Percentiles rank a stretch among this genome's conserved stretches.
phyloP scores from a whole-genome alignment of 768 basidiomycete genomes.

The Lactarius deliciosus region DNA sequence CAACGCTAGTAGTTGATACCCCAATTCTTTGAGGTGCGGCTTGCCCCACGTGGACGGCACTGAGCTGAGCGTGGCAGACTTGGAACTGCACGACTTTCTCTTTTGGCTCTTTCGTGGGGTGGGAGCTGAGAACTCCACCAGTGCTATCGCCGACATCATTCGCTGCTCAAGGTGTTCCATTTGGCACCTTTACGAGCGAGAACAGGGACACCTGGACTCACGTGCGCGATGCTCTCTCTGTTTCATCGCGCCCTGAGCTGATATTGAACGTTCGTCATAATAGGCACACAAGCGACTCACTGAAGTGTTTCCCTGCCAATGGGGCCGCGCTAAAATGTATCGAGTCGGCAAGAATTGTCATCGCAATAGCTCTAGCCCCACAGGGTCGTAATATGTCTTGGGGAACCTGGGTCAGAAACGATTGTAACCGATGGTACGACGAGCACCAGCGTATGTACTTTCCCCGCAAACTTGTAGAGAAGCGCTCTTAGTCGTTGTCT shows the following conservation, averaged over 20 bases:
- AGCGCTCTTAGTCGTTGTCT: constrained; percentile 68
- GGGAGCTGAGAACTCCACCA: background rate
- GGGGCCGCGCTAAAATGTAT: constrained; percentile 60
- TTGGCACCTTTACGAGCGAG: constrained; percentile 86
- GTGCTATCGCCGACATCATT: constrained; percentile 60
- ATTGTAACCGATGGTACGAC: constrained; percentile 90
- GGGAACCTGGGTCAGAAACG: constrained; percentile 92
- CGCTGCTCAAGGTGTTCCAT: constrained; percentile 39
- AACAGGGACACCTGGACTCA: constrained; percentile 86
- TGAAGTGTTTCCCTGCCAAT: constrained; percentile 62
- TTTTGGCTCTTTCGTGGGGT: background rate
- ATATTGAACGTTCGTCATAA: background rate
- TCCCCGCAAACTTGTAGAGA: background rate
- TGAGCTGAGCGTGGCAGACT: constrained; percentile 74
- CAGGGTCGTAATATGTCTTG: constrained; percentile 83
- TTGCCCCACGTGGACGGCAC: constrained; percentile 59
- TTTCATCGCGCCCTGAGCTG: constrained; percentile 20
- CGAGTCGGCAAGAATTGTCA: too few species aligned
- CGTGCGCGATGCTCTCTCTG: constrained; percentile 40
- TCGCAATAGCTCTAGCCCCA: too few species aligned
- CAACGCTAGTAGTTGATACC: too few species aligned
- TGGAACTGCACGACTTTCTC: constrained; percentile 57
- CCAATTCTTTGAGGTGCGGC: constrained; percentile 74
- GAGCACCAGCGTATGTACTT: constrained; percentile 82
- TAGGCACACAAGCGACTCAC: constrained; percentile 63